Evolutionary conservation across 352 stramenopile genomes (phyloP).

Genomic region (Phytophthora fragariaefolia): DNA sequence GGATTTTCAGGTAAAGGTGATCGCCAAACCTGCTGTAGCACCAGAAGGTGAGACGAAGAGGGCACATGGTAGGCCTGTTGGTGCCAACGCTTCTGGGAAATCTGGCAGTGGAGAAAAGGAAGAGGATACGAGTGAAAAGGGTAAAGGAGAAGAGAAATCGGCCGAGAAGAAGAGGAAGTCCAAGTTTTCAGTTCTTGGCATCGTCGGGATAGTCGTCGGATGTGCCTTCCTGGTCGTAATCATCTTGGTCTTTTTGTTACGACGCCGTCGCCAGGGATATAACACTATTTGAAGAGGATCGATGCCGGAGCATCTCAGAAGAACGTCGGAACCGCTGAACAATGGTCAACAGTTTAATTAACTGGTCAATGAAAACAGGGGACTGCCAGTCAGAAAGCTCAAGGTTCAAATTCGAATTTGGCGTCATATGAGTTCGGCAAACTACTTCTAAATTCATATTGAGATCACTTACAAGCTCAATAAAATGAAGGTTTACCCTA

Average conservation of each 20-base stretch:
- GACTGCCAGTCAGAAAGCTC: no score
- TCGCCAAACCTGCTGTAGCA: conserved; percentile 26
- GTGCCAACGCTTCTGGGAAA: conserved; percentile 32
- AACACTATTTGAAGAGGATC: conserved; percentile 46
- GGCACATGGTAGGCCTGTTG: conserved; percentile 28
- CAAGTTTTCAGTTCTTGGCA: conserved; percentile 44
- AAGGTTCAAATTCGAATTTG: no score
- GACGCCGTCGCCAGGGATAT: conserved; percentile 54
- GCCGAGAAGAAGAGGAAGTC: conserved; percentile 27
- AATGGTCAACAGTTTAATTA: conserved; percentile 16
- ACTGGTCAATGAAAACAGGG: neutral
- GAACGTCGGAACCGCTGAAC: conserved; percentile 9
- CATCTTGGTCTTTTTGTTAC: conserved; percentile 48
- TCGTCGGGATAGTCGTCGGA: conserved; percentile 56
- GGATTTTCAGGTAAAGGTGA: conserved; percentile 54
- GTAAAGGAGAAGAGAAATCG: conserved; percentile 8
- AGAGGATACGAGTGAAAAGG: neutral
- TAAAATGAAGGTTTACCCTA: no score
- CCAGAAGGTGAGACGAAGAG: conserved; percentile 27
- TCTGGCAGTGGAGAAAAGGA: conserved; percentile 24
- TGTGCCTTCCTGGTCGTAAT: conserved; percentile 51
- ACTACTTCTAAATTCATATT: no score
- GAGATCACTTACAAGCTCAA: no score
- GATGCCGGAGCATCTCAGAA: neutral
- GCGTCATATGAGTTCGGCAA: no score